These are phyloP conservation scores for Solanum ossicruentum DNA, from an alignment of 257 asterid genomes.

Conservation along the genomic window DNA sequence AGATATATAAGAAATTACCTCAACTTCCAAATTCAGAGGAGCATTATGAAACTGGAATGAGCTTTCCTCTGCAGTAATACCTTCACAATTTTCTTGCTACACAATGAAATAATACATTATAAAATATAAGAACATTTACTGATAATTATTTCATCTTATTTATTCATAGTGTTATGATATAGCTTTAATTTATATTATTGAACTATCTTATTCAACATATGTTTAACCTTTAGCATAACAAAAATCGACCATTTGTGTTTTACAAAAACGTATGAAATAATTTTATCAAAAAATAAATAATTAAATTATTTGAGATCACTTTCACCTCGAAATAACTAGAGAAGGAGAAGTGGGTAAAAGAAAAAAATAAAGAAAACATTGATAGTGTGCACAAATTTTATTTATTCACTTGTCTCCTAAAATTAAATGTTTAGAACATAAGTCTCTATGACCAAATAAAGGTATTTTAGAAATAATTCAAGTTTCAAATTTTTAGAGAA, in stretches of 20 bases:
- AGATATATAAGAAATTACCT: background rate
- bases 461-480: background rate
- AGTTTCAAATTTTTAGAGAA: too few relatives aligned
- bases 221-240: background rate
- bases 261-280: background rate
- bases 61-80: background rate
- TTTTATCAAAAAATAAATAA: background rate
- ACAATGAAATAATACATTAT: background rate
- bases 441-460: background rate
- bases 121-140: background rate
- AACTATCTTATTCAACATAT: background rate
- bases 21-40: background rate
- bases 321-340: background rate
- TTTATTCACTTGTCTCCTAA: background rate
- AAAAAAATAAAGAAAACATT: background rate
- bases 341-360: background rate
- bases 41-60: background rate
- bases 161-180: background rate
- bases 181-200: too few relatives aligned
- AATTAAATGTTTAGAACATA: background rate
- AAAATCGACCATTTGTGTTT: background rate
- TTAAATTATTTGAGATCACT: background rate
- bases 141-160: background rate
- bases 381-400: background rate
- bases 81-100: background rate